phyloP scores from a whole-genome alignment of 805 yeast genomes.

The Wickerhamomyces subpelliculosus region DNA sequence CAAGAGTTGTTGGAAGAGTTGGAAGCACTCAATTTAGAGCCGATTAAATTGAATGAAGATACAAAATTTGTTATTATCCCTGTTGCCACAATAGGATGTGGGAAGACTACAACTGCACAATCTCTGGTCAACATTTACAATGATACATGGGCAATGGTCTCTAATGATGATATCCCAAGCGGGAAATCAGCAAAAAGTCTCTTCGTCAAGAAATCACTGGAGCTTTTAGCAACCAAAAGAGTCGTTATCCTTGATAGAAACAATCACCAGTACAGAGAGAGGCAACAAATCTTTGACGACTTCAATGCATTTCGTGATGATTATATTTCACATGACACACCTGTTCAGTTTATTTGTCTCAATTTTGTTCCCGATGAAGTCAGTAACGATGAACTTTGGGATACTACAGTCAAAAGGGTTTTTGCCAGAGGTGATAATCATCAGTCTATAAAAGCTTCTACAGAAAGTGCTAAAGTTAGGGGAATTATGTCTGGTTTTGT shows the following conservation, averaged over 20 bases:
- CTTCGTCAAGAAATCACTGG: slow-evolving; percentile 41
- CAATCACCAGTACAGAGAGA: slow-evolving; percentile 66
- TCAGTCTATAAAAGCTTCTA: slow-evolving; percentile 59
- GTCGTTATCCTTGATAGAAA: slow-evolving; percentile 78
- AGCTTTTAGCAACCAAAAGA: slow-evolving; percentile 28
- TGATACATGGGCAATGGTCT: slow-evolving; percentile 59
- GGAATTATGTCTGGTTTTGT: slow-evolving; percentile 72
- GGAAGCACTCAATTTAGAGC: slow-evolving; percentile 30
- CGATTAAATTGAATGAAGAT: slow-evolving; percentile 27
- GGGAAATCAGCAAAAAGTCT: slow-evolving; percentile 38
- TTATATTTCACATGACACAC: slow-evolving; percentile 35
- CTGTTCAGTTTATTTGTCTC: slow-evolving; percentile 56
- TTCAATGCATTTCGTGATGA: slow-evolving; percentile 35
- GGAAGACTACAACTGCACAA: slow-evolving; percentile 78
- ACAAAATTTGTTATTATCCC: slow-evolving; percentile 67
- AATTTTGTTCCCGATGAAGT: slow-evolving; percentile 48
- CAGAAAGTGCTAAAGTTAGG: slow-evolving; percentile 42
- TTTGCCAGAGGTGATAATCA: slow-evolving; percentile 77
- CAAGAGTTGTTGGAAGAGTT: slow-evolving; percentile 32
- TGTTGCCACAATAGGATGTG: slow-evolving; percentile 89
- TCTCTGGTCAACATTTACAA: slow-evolving; percentile 52
- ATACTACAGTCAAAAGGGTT: slow-evolving; percentile 54
- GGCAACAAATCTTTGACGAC: slow-evolving; percentile 56
- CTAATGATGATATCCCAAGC: slow-evolving; percentile 67
- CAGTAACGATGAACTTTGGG: slow-evolving; percentile 33